Evolutionary conservation across 2,329 filamentous ascomycete genomes (phyloP).

Genomic region (Talaromyces funiculosus): DNA sequence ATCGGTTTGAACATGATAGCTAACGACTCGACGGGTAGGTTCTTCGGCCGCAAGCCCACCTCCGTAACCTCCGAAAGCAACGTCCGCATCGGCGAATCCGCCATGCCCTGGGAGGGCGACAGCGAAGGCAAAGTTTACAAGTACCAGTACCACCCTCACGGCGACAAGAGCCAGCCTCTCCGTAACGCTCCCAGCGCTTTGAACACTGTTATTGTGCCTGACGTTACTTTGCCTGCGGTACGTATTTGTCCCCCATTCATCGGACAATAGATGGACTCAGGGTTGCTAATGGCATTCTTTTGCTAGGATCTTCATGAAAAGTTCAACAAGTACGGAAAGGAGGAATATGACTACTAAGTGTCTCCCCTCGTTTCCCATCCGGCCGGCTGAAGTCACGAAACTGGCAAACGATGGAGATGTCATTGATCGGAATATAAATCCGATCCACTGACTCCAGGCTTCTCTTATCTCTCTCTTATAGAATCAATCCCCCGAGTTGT

Average conservation of each 20-base stretch:
- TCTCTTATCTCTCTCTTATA: neutral
- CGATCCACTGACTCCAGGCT: neutral
- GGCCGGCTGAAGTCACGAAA: no score
- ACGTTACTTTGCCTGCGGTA: constrained; percentile 88
- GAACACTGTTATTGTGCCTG: constrained; percentile 89
- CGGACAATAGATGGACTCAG: neutral
- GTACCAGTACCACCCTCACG: constrained; percentile 79
- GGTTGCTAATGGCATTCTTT: neutral
- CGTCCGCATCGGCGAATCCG: constrained; percentile 66
- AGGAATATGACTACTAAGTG: constrained; percentile 58
- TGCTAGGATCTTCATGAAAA: constrained; percentile 79
- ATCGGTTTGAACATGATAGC: neutral
- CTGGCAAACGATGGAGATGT: neutral
- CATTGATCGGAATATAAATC: neutral
- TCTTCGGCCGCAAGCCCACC: constrained; percentile 76
- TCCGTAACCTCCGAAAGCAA: constrained; percentile 72
- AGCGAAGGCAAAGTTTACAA: constrained; percentile 60
- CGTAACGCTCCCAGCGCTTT: constrained; percentile 91
- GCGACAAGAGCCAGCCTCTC: constrained; percentile 67
- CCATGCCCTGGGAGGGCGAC: constrained; percentile 85
- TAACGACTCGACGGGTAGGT: constrained; percentile 23
- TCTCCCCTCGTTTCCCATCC: neutral
- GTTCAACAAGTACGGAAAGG: constrained; percentile 99
- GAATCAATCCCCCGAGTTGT: neutral
- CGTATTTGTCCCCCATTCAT: constrained; percentile 21